phyloP scores from a whole-genome alignment of 345 rosid species.

The Dimocarpus longan region DNA sequence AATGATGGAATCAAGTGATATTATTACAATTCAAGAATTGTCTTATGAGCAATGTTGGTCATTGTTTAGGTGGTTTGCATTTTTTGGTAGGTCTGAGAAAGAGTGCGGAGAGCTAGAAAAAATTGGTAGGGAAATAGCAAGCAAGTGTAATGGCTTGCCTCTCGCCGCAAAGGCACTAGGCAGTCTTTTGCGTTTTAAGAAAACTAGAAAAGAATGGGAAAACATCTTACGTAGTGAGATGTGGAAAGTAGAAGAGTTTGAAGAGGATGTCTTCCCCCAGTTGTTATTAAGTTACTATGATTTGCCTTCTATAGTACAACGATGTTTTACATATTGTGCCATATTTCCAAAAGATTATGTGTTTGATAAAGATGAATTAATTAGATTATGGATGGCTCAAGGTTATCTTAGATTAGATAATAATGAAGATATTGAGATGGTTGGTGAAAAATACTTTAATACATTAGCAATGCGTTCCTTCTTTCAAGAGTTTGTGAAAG shows the following conservation, averaged over 20 bases:
- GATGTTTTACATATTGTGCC: slow-evolving; percentile 20
- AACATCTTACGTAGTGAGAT: slow-evolving; percentile 22
- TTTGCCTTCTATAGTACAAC: not conserved
- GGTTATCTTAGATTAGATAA: not conserved
- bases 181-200: slow-evolving; percentile 27
- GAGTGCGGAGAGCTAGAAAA: slow-evolving; percentile 11
- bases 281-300: not conserved
- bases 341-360: slow-evolving; percentile 18
- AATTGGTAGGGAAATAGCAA: slow-evolving; percentile 17
- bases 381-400: not conserved
- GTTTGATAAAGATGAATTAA: not conserved
- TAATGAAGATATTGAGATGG: not conserved
- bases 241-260: slow-evolving; percentile 23
- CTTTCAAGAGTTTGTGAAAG: not conserved
- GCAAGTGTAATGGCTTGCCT: slow-evolving; percentile 30
- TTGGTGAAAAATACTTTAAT: slow-evolving; percentile 11
- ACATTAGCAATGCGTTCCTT: slow-evolving; percentile 6
- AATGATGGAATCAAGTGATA: not conserved
- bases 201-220: not conserved
- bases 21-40: slow-evolving; percentile 11
- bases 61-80: slow-evolving; percentile 22
- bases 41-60: slow-evolving; percentile 18
- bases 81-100: slow-evolving; percentile 13
- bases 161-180: slow-evolving; percentile 20
- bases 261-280: not conserved